phyloP scores from a whole-genome alignment of 805 yeast species.

The Saccharomycopsis javanensis region DNA sequence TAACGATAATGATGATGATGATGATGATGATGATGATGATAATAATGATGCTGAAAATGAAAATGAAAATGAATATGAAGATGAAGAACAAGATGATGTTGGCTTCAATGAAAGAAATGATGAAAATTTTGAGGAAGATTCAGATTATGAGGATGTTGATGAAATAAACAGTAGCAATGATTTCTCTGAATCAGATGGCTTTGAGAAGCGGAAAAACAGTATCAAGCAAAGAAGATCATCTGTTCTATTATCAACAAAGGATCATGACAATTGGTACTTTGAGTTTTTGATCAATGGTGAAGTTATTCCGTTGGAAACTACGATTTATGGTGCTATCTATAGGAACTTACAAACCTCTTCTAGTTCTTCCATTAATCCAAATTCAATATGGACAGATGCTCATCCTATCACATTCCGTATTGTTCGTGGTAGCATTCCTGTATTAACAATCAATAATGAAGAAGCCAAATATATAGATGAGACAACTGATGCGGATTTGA shows the following conservation, averaged over 20 bases:
- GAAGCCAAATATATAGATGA: conserved; percentile 4
- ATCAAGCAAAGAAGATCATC: conserved; percentile 13
- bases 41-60: conserved; percentile 13
- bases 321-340: conserved; percentile 68
- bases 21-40: conserved; percentile 7
- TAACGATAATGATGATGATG: conserved; percentile 15
- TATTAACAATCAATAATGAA: neutral
- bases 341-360: conserved; percentile 34
- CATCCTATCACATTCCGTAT: conserved; percentile 44
- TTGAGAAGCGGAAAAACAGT: conserved; percentile 21
- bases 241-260: neutral
- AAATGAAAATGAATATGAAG: conserved; percentile 18
- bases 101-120: conserved; percentile 6
- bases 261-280: conserved; percentile 29
- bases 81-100: conserved; percentile 23
- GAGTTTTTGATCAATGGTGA: conserved; percentile 54
- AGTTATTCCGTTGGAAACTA: conserved; percentile 51
- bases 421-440: conserved; percentile 24
- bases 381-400: conserved; percentile 45
- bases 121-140: conserved; percentile 1
- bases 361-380: conserved; percentile 32
- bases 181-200: neutral
- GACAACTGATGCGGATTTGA: conserved; percentile 23
- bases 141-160: conserved; percentile 16
- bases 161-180: conserved; percentile 5